Base-by-base conservation (phyloP, 768 basidiomycete genomes). In the Rhizopogon vesiculosus region DNA sequence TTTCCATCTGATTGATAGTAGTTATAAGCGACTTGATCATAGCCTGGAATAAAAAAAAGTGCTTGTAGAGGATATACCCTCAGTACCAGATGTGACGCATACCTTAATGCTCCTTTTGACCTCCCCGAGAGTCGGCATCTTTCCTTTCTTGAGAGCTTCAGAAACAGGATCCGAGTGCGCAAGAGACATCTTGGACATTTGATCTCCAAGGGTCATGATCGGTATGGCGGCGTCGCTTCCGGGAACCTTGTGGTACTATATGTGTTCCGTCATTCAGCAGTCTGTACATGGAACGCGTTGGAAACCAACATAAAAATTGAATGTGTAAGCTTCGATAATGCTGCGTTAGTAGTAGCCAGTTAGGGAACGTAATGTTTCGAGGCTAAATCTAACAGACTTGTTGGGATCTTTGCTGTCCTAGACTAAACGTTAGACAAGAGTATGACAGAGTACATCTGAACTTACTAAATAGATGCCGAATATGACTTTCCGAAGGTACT, bases 281-380 rank as follows among this genome's bases (percentile, higher is more conserved):
- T 16, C 5, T 16, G 35, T 38, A 38, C 40, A 16, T 9, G 5
- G 28, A 22, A 48, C 16, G 22, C 19, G 3, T 22, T 2, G 41
- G 35, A 38, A 12, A 55, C 72, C 58, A 61, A 87, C 89, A 61
- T 84, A 80, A 63, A 93, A 91, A 64, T 91, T 89, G 73, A 93
- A 93, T 0, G 89, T 92, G 64, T 92, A 93, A 13, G 92, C 86
- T 67, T 93, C 91, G 22, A 93, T 79, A 54, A 93, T 87, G 70
- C 91, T 93, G 59, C 16, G 13, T 12, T 29, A 58, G 10, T 53
- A 22, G 22, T 22, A 42, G 45, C 51, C 12, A 18, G 39, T 66
- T 25, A 67, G 56, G 42, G n/a, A 57, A 57, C 33, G 51, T 16
- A 13, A 31, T 41, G 4, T 15, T 25, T 44, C 58, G 25, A 44